These are phyloP conservation scores for Rhizopogon vulgaris DNA, from an alignment of 768 basidiomycete genomes.

Conservation along the genomic window DNA sequence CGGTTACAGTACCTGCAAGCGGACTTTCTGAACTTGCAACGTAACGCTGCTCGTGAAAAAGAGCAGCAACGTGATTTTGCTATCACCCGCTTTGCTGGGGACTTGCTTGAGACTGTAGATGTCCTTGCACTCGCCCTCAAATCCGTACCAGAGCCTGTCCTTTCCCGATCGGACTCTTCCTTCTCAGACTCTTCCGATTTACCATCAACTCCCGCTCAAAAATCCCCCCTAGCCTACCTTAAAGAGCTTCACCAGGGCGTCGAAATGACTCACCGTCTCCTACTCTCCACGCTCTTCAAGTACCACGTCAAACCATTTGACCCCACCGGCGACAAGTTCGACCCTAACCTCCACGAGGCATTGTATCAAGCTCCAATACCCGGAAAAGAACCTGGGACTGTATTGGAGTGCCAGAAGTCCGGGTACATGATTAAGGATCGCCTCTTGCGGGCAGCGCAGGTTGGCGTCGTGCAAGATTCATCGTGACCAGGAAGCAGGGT, in stretches of 20 bases:
- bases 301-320: constrained; percentile 91
- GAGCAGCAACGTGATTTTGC: constrained; percentile 91
- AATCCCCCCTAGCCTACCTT: constrained; percentile 54
- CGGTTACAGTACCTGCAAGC: constrained; percentile 90
- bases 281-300: constrained; percentile 85
- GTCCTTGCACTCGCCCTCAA: constrained; percentile 82
- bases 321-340: constrained; percentile 87
- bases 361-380: constrained; percentile 89
- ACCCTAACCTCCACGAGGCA: constrained; percentile 94
- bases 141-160: constrained; percentile 55
- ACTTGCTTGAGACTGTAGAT: constrained; percentile 86
- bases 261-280: constrained; percentile 83
- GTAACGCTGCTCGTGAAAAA: constrained; percentile 86
- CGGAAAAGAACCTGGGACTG: constrained; percentile 83
- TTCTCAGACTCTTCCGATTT: constrained; percentile 22
- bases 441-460: constrained; percentile 90
- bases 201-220: constrained; percentile 30
- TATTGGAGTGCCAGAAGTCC: constrained; percentile 84
- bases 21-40: constrained; percentile 92
- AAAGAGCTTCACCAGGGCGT: constrained; percentile 81
- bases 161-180: constrained; percentile 24
- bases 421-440: constrained; percentile 96
- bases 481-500: constrained; percentile 19
- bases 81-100: constrained; percentile 85
- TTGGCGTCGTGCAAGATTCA: constrained; percentile 83